Percentiles rank a stretch among this genome's conserved stretches.
Evolutionary conservation across 768 basidiomycete species (phyloP).

Genomic region (Chalciporus chontae): DNA sequence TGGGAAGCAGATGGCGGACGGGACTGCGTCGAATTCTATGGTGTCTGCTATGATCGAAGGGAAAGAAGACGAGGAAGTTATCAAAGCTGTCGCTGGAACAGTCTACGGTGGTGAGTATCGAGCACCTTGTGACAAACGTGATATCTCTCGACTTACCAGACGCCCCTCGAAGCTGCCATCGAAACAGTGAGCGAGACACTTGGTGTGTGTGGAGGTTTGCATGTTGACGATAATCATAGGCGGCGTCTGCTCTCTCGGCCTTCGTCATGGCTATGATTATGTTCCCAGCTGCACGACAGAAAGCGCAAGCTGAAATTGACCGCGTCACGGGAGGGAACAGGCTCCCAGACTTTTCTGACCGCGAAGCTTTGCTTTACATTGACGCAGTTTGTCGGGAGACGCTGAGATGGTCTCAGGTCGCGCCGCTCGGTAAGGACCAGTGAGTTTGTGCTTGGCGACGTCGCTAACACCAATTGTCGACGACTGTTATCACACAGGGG

Average conservation of each 20-base stretch:
- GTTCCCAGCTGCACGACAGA: constrained; percentile 23
- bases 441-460: too few relatives aligned
- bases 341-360: constrained; percentile 21
- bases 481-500: constrained; percentile 14
- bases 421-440: constrained; percentile 17
- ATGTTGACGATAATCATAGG: constrained; percentile 1
- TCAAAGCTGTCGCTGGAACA: constrained; percentile 30
- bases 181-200: constrained; percentile 17
- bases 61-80: constrained; percentile 24
- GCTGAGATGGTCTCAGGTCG: constrained; percentile 25
- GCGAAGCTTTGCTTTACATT: constrained; percentile 21
- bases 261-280: constrained; percentile 28
- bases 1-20: constrained; percentile 16
- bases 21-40: constrained; percentile 19
- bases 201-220: neutral
- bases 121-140: neutral
- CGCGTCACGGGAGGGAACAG: constrained; percentile 11
- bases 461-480: too few relatives aligned
- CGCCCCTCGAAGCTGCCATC: constrained; percentile 13
- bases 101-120: constrained; percentile 29
- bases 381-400: constrained; percentile 21
- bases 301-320: constrained; percentile 29
- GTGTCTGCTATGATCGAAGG: constrained; percentile 21
- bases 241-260: constrained; percentile 20
- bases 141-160: neutral